phyloP scores from a whole-genome alignment of 768 basidiomycete species.

The Auriscalpium orientale region DNA sequence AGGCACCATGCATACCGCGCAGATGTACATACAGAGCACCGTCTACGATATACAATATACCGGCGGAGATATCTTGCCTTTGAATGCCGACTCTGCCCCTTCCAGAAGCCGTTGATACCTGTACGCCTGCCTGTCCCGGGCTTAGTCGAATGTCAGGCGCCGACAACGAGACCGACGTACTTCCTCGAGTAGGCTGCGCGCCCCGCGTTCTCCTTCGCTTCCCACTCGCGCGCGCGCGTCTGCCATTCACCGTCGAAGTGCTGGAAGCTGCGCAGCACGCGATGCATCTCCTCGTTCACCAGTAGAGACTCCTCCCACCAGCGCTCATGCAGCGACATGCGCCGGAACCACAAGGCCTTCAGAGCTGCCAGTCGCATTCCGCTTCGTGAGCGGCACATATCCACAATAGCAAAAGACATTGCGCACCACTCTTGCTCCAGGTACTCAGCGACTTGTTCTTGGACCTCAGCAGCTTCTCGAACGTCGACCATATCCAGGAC shows the following conservation, averaged over 20 bases:
- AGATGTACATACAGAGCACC: too few species aligned
- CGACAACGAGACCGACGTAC: background rate
- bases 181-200: background rate
- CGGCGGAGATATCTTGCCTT: too few species aligned
- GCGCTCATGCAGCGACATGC: too few species aligned
- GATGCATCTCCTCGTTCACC: background rate
- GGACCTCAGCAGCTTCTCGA: too few species aligned
- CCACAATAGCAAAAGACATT: background rate
- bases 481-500: background rate
- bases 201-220: background rate
- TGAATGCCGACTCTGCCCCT: too few species aligned
- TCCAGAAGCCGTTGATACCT: background rate
- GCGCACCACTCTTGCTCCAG: background rate
- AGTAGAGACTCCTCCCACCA: background rate
- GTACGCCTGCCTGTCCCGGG: background rate
- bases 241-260: background rate
- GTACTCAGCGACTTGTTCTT: background rate
- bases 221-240: too few species aligned
- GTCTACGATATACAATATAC: too few species aligned
- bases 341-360: background rate
- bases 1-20: too few species aligned
- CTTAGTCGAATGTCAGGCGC: background rate
- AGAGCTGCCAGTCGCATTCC: background rate
- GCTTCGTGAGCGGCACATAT: background rate
- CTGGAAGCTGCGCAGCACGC: background rate